phyloP scores from a whole-genome alignment of 2,329 filamentous ascomycete genomes.

The Rhynchosporium secalis region DNA sequence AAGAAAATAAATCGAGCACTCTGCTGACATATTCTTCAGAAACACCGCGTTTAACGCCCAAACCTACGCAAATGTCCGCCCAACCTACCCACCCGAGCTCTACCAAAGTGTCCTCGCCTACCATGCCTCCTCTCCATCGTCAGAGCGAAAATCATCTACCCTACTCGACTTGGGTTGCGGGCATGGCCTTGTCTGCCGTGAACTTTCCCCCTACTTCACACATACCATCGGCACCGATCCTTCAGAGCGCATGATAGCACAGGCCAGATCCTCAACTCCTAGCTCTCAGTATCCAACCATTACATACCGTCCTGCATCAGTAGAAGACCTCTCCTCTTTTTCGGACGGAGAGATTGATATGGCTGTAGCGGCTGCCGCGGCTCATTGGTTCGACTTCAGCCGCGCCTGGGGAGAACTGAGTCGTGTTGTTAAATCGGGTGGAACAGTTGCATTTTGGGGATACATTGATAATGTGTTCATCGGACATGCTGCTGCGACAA shows the following conservation, averaged over 20 bases:
- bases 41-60: constrained; percentile 56
- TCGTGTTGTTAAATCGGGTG: constrained; percentile 54
- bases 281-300: constrained; percentile 44
- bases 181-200: constrained; percentile 57
- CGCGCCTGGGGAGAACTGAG: constrained; percentile 56
- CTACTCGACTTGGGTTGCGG: constrained; percentile 64
- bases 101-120: constrained; percentile 56
- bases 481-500: constrained; percentile 52
- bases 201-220: constrained; percentile 53
- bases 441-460: constrained; percentile 64
- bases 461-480: constrained; percentile 65
- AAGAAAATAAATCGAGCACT: constrained; percentile 3
- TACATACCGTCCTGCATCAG: constrained; percentile 49
- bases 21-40: constrained; percentile 39
- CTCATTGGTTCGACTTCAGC: constrained; percentile 65
- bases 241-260: constrained; percentile 56
- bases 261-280: constrained; percentile 47
- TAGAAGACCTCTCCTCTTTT: constrained; percentile 56
- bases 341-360: constrained; percentile 52
- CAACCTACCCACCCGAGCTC: constrained; percentile 56
- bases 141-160: constrained; percentile 39
- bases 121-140: constrained; percentile 55
- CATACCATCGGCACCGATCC: constrained; percentile 56
- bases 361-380: constrained; percentile 54
- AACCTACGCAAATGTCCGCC: constrained; percentile 60